A percentile compares a stretch with the other conserved stretches of the same genome.
Conservation (phyloP, 2,329 filamentous ascomycete genomes). For the Elsinoe fawcettii region DNA sequence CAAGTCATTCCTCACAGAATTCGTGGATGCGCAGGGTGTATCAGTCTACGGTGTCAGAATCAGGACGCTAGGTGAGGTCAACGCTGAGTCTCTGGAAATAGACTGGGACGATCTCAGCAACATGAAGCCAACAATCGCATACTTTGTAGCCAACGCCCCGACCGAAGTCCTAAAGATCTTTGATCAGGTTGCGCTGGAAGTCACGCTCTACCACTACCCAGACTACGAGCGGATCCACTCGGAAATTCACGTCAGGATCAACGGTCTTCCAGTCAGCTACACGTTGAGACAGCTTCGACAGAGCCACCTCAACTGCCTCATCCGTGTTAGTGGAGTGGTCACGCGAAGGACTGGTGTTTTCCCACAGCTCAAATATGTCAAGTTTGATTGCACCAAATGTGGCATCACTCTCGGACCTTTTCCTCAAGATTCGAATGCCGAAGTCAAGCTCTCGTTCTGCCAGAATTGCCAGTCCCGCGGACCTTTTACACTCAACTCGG, state of each 20-base stretch:
- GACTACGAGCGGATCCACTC: conserved; percentile 97
- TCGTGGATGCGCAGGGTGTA: conserved; percentile 77
- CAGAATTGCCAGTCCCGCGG: conserved; percentile 93
- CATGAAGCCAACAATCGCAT: conserved; percentile 87
- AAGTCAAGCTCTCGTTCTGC: conserved; percentile 94
- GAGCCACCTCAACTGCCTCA: conserved; percentile 89
- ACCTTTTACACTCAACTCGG: conserved; percentile 90
- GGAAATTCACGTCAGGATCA: conserved; percentile 95
- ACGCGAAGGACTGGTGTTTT: conserved; percentile 92
- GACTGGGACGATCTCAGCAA: conserved; percentile 88
- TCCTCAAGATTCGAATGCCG: conserved; percentile 92
- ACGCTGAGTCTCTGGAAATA: conserved; percentile 91
- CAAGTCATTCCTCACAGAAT: conserved; percentile 94
- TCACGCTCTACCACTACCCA: conserved; percentile 89
- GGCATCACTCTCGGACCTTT: conserved; percentile 87
- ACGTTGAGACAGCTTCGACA: conserved; percentile 92
- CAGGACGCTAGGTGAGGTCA: conserved; percentile 90
- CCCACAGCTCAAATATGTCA: conserved; percentile 95
- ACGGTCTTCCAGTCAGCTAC: conserved; percentile 87
- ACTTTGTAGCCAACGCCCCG: conserved; percentile 91
- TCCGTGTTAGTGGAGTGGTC: conserved; percentile 90
- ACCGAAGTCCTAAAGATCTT: conserved; percentile 94
- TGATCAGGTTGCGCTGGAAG: conserved; percentile 93
- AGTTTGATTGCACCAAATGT: conserved; percentile 94
- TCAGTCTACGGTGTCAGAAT: conserved; percentile 96